Evolutionary conservation across 2,329 filamentous ascomycete species (phyloP).

Genomic region (Trichophyton verrucosum): DNA sequence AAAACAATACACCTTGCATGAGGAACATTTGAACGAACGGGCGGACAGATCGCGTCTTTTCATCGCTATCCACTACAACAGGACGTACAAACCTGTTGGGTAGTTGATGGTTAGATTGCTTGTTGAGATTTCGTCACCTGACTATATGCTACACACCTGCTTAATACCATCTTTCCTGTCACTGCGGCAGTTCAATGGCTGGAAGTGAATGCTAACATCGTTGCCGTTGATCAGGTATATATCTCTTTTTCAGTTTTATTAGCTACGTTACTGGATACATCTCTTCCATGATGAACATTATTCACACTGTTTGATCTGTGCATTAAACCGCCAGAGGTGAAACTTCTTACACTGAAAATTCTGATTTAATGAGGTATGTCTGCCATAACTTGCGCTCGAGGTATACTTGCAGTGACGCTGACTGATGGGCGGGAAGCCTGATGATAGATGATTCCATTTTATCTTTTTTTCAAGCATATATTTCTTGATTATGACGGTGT

Average conservation of each 20-base stretch:
- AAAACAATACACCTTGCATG: constrained; percentile 27
- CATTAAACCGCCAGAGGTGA: constrained; percentile 36
- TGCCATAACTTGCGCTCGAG: background rate
- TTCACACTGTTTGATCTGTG: constrained; percentile 58
- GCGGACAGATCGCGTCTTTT: constrained; percentile 51
- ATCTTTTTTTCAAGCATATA: background rate
- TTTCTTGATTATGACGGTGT: background rate
- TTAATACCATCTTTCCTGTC: background rate
- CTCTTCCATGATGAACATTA: constrained; percentile 52
- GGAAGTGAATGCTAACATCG: constrained; percentile 9
- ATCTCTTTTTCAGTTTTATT: constrained; percentile 13
- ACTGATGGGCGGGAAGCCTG: constrained; percentile 26
- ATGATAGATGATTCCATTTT: constrained; percentile 27
- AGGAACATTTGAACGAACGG: constrained; percentile 56
- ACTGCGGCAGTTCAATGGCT: constrained; percentile 13
- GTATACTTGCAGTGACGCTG: constrained; percentile 21
- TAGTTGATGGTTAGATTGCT: constrained; percentile 42
- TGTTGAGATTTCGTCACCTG: constrained; percentile 60
- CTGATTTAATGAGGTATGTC: constrained; percentile 57
- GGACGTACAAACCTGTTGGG: constrained; percentile 50
- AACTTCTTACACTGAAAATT: constrained; percentile 53
- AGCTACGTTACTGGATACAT: constrained; percentile 19
- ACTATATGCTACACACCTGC: constrained; percentile 21
- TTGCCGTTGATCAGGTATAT: constrained; percentile 2
- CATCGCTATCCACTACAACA: constrained; percentile 41